A percentile compares a stretch with the other conserved stretches of the same genome.
Conservation (phyloP, 78 protist species). For the Mantamonas sphyraenae region DNA sequence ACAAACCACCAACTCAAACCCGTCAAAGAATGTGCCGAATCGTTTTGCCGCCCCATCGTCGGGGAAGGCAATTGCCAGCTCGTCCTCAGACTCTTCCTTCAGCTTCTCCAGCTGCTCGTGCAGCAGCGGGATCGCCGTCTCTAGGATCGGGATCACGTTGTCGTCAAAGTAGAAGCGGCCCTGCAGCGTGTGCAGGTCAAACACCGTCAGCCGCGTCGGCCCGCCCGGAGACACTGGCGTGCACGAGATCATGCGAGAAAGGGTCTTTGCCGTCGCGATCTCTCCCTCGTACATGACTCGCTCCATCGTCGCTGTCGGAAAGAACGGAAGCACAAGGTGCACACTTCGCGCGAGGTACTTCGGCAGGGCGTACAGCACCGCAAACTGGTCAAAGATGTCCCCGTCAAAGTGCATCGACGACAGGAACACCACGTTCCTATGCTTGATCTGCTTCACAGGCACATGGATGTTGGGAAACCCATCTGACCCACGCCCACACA, state of each 20-base stretch:
- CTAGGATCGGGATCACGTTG: slow-evolving; percentile 9
- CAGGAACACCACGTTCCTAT: no score
- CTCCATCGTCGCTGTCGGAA: slow-evolving; percentile 57
- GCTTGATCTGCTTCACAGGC: no score
- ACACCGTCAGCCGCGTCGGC: slow-evolving; percentile 16
- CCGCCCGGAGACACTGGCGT: slow-evolving; percentile 28
- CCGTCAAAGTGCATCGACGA: no score
- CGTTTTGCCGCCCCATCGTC: slow-evolving; percentile 56
- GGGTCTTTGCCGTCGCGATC: slow-evolving; percentile 44
- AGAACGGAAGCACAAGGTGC: slow-evolving; percentile 35
- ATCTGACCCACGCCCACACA: no score
- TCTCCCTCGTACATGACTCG: slow-evolving; percentile 41
- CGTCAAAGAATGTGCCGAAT: not conserved
- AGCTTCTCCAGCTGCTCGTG: not conserved
- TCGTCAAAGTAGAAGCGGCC: slow-evolving; percentile 40
- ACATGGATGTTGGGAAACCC: no score
- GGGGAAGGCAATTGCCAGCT: slow-evolving; percentile 25
- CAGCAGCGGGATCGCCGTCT: slow-evolving; percentile 27
- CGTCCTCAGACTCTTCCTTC: no score
- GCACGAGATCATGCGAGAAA: slow-evolving; percentile 26
- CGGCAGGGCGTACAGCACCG: no score
- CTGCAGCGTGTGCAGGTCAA: slow-evolving; percentile 44
- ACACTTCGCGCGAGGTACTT: slow-evolving; percentile 15
- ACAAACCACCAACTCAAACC: not conserved
- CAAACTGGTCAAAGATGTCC: no score